Percentiles rank a stretch among this genome's conserved stretches.
phyloP scores from a whole-genome alignment of 1,284 basidiomycete genomes.

The Cryptococcus jaspeensis region DNA sequence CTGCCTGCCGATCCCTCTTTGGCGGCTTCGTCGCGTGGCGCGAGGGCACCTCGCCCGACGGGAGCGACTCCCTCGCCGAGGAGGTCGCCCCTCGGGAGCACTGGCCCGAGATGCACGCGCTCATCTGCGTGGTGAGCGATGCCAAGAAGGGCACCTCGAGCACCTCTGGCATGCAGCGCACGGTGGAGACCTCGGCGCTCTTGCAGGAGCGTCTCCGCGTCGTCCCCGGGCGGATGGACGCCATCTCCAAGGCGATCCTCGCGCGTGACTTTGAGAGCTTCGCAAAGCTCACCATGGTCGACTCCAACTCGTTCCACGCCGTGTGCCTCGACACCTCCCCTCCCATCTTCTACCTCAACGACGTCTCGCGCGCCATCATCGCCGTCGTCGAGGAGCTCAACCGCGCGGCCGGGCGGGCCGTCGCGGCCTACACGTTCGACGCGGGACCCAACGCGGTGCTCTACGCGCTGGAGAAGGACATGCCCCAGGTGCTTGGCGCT shows the following conservation, averaged over 20 bases:
- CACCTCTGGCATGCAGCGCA: constrained; percentile 95
- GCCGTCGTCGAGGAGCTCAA: constrained; percentile 90
- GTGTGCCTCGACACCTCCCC: constrained; percentile 95
- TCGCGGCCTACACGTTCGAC: constrained; percentile 97
- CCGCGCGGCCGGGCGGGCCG: constrained; percentile 67
- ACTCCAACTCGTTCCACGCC: constrained; percentile 98
- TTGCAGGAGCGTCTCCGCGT: constrained; percentile 88
- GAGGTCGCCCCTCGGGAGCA: constrained; percentile 81
- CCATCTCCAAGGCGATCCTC: constrained; percentile 76
- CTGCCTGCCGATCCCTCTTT: constrained; percentile 94
- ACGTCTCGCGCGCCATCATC: constrained; percentile 84
- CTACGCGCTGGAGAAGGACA: constrained; percentile 76
- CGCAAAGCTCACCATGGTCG: constrained; percentile 89
- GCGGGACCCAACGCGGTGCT: constrained; percentile 99
- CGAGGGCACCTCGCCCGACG: constrained; percentile 66
- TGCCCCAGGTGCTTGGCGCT: constrained; percentile 72
- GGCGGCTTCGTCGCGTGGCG: constrained; percentile 98
- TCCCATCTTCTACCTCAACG: constrained; percentile 99
- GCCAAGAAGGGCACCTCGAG: constrained; percentile 96
- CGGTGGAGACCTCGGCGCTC: constrained; percentile 85
- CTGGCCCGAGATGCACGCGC: constrained; percentile 94
- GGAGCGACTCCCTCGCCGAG: constrained; percentile 83
- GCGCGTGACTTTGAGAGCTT: constrained; percentile 83
- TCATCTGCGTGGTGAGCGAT: constrained; percentile 96
- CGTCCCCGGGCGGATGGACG: constrained; percentile 83